Evolutionary conservation across 2,329 filamentous ascomycete genomes (phyloP).

Genomic region (Pseudogymnoascus sp.): DNA sequence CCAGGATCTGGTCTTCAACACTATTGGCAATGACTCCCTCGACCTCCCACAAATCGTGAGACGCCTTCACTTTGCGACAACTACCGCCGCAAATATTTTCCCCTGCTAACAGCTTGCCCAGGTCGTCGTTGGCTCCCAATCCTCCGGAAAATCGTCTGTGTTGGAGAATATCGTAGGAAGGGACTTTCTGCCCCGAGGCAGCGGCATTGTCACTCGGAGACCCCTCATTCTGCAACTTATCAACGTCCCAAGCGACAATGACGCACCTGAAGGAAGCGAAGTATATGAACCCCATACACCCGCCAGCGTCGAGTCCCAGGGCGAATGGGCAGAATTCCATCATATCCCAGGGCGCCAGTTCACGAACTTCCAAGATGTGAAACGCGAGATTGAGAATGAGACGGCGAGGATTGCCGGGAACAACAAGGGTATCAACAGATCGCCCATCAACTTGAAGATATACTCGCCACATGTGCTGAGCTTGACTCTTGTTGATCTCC

Average conservation of each 20-base stretch:
- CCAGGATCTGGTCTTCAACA: conserved; percentile 98
- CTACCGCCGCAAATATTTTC: background rate
- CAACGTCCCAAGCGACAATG: conserved; percentile 76
- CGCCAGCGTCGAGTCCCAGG: conserved; percentile 59
- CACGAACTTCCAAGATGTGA: conserved; percentile 87
- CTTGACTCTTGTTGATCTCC: conserved; percentile 90
- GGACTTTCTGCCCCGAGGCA: conserved; percentile 93
- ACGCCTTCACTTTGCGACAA: conserved; percentile 13
- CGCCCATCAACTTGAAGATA: conserved; percentile 97
- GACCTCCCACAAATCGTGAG: conserved; percentile 96
- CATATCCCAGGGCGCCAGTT: conserved; percentile 86
- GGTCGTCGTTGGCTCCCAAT: conserved; percentile 98
- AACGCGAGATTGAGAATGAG: conserved; percentile 94
- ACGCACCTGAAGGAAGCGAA: conserved; percentile 60
- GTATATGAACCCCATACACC: conserved; percentile 68
- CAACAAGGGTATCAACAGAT: conserved; percentile 97
- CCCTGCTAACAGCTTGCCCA: conserved; percentile 35
- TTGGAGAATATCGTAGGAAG: conserved; percentile 97
- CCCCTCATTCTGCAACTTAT: conserved; percentile 96
- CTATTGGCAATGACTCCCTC: conserved; percentile 96
- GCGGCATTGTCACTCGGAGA: conserved; percentile 90
- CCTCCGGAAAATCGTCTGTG: conserved; percentile 95
- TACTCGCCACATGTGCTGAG: conserved; percentile 97
- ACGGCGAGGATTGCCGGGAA: conserved; percentile 89
- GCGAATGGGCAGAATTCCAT: conserved; percentile 90